Evolutionary conservation across 306 rosid species (phyloP), one percentile per base, ranked within the genome.

Genomic region (Pyrus communis): DNA sequence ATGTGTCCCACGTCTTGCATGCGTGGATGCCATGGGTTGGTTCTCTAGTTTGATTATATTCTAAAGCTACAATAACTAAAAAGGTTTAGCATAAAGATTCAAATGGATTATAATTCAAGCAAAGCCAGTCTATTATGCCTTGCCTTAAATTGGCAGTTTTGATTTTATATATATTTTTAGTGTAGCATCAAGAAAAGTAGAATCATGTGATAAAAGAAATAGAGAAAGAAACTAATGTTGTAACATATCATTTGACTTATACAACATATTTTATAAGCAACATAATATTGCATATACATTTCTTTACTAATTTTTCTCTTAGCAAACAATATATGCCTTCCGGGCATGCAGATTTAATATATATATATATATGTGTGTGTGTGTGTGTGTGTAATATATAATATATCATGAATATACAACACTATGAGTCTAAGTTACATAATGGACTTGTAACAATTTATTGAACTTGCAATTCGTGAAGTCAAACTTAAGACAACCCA

Each of bases 171-270:
- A 25, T 58, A 21, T 62, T n/a, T 25, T 43, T 3, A 43, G 2
- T 45, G 61, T 59, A 71, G 15, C 52, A 19, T 63, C 52, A 38
- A 65, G 77, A 57, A 71, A 77, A 78, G 78, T 43, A 78, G 81
- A 77, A 80, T 73, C 80, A 80, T 79, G 77, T 61, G 64, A 74
- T 49, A 77, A 65, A 83, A 19, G 74, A 82, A 58, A 61, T 81
- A 11, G 40, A 82, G 57, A 75, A 71, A 78, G 85, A 85, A 80
- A 84, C 82, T 64, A 82, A 89, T 80, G 87, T 81, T 46, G 69
- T 85, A 87, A 72, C 90, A 28, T 42, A 87, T 82, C 46, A 84
- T 87, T 49, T 87, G 90, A 89, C 91, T 86, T 54, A 25, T 38
- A n/a, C 14, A 42, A 77, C 76, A 81, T 80, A 79, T 67, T 67